These are phyloP conservation scores for Stereum hirsutum DNA, from an alignment of 1,284 basidiomycete species.

Conservation along the genomic window DNA sequence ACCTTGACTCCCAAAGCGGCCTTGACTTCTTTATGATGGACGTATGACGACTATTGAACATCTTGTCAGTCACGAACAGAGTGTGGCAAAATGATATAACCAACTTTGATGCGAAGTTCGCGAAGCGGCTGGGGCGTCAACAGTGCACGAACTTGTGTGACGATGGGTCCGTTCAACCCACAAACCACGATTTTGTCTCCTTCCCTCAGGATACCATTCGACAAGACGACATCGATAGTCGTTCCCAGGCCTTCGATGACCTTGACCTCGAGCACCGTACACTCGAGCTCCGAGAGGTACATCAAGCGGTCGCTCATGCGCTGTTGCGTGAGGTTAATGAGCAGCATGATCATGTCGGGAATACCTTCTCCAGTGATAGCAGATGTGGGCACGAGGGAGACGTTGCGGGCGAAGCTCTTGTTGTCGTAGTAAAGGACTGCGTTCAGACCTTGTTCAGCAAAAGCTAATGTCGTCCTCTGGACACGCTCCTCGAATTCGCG, in stretches of 20 bases:
- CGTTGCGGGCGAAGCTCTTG: slow-evolving; percentile 90
- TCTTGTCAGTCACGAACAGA: slow-evolving; percentile 4
- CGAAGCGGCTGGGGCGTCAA: slow-evolving; percentile 96
- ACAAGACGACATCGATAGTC: slow-evolving; percentile 95
- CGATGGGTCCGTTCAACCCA: slow-evolving; percentile 96
- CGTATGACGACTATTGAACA: slow-evolving; percentile 76
- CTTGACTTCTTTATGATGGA: slow-evolving; percentile 98
- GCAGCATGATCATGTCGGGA: slow-evolving; percentile 99
- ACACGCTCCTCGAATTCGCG: slow-evolving; percentile 93
- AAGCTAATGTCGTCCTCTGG: slow-evolving; percentile 81
- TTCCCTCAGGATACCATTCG: slow-evolving; percentile 90
- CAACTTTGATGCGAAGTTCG: slow-evolving; percentile 91
- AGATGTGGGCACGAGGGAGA: slow-evolving; percentile 96
- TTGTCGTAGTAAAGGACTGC: slow-evolving; percentile 96
- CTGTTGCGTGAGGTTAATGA: slow-evolving; percentile 96
- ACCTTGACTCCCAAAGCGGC: slow-evolving; percentile 98
- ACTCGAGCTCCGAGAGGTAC: slow-evolving; percentile 98
- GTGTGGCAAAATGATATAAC: slow-evolving; percentile 11
- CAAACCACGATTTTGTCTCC: slow-evolving; percentile 96
- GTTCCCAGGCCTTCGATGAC: slow-evolving; percentile 98
- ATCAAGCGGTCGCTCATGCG: slow-evolving; percentile 97
- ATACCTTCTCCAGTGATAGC: slow-evolving; percentile 98
- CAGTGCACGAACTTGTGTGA: slow-evolving; percentile 90
- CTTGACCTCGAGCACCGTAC: slow-evolving; percentile 99
- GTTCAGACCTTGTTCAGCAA: slow-evolving; percentile 97